These are phyloP conservation scores for Leccinum fallax DNA, from an alignment of 1,284 basidiomycete genomes.

Conservation along the genomic window DNA sequence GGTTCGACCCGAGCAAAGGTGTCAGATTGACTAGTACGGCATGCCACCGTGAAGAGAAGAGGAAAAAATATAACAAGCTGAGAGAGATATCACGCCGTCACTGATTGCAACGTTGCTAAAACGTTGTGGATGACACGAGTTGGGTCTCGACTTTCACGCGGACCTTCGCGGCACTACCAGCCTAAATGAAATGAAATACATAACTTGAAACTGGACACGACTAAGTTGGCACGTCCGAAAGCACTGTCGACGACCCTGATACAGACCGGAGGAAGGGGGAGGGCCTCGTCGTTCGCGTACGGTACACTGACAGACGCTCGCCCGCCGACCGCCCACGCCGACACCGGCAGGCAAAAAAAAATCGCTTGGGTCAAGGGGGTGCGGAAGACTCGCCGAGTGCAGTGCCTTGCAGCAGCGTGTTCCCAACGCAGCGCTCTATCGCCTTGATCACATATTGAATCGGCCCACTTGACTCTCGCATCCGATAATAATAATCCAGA, in stretches of 20 bases:
- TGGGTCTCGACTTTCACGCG: neutral
- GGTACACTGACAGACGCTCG: neutral
- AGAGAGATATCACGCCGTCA: constrained; percentile 8
- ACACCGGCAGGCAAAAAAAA: neutral
- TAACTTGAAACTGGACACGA: neutral
- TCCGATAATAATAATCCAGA: neutral
- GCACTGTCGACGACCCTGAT: neutral
- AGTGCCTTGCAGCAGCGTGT: constrained; percentile 19
- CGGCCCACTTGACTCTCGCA: neutral
- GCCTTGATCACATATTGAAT: neutral
- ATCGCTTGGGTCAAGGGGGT: constrained; percentile 16
- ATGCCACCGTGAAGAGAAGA: constrained; percentile 10
- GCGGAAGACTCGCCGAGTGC: neutral
- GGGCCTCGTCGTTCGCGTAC: too few species aligned
- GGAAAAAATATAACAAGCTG: neutral
- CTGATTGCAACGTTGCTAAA: constrained; percentile 30
- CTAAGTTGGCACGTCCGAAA: too few species aligned
- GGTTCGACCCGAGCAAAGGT: neutral
- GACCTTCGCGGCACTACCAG: neutral
- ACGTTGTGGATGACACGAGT: neutral
- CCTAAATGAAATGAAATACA: neutral
- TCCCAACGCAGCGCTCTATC: constrained; percentile 14
- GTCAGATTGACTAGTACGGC: constrained; percentile 12
- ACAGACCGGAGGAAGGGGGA: neutral
- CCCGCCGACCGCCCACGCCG: neutral